Base-by-base conservation (phyloP, 345 rosid species). In the Sonneratia alba region DNA sequence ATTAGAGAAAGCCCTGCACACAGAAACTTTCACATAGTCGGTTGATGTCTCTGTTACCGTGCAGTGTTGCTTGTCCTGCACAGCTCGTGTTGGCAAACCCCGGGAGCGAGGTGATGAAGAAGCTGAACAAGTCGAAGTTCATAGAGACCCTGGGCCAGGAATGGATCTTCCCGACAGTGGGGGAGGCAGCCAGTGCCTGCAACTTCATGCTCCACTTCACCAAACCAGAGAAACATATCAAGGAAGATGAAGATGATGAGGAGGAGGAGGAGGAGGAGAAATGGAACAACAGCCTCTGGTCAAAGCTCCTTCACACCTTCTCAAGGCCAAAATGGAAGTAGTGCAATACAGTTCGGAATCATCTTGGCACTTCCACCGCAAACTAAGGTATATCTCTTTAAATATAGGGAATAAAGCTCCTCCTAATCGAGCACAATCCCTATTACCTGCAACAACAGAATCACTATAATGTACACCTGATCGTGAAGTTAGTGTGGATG, bases 91-190 rank as follows among this genome's bases (percentile, higher is more conserved):
- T 91, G 81, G 95, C 89, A 0, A 94, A 94, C 78, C 98, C 98
- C 3, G 98, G 92, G 77, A 85, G 93, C 36, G 98, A 94, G 68
- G 89, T 94, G 74, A 88, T 81, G 87, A 94, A 90, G 90, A 94
- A 94, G 85, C 82, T 94, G 14, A 85, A 84, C 84, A 88, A 89
- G 76, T 77, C 97, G 68, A 84, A 83, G 76, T 78, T 87, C 69
- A 72, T 87, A 0, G 97, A 90, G 53, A 80, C 72, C 3, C 59
- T 95, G 45, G 97, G 99, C 6, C 85, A 85, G 49, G 93, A 89
- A 71, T 91, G 89, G 99, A 83, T 95, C 70, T 86, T 83, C 70
- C 42, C 92, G 56, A 90, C 98, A 2, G 96, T 91, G 42, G 97
- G 85, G 77, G 96, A 90, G 82, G 99, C 99, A 1, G 99, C 88